Evolutionary conservation across 768 basidiomycete species (phyloP).

Genomic region (Lactifluus hygrophoroides): DNA sequence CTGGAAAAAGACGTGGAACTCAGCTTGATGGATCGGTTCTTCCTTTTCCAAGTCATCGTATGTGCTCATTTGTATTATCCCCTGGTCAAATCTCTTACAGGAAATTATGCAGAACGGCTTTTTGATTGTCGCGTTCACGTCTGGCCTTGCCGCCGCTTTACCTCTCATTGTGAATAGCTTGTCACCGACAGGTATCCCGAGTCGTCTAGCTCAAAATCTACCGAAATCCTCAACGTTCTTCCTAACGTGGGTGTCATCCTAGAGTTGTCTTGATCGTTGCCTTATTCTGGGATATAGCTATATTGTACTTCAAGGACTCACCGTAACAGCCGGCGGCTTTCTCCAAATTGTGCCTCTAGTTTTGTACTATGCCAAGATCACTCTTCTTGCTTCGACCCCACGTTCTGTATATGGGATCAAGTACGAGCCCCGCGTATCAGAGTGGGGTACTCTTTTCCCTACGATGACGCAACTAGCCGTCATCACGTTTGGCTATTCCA

Average conservation of each 20-base stretch:
- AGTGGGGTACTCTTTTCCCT: slow-evolving; percentile 75
- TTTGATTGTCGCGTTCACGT: slow-evolving; percentile 77
- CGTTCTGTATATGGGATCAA: slow-evolving; percentile 79
- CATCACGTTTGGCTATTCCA: slow-evolving; percentile 74
- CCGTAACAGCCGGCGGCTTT: slow-evolving; percentile 73
- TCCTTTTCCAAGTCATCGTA: slow-evolving; percentile 87
- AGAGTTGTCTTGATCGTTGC: not conserved
- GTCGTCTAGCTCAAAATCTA: slow-evolving; percentile 67
- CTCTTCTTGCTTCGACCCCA: slow-evolving; percentile 82
- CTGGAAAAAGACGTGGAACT: slow-evolving; percentile 77
- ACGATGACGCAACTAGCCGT: slow-evolving; percentile 69
- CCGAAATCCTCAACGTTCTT: slow-evolving; percentile 86
- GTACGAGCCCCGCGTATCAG: slow-evolving; percentile 55
- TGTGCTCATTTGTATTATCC: slow-evolving; percentile 24
- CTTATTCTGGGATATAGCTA: slow-evolving; percentile 36
- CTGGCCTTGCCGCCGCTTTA: slow-evolving; percentile 74
- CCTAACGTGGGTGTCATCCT: slow-evolving; percentile 49
- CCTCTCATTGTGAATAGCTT: slow-evolving; percentile 58
- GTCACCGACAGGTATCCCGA: slow-evolving; percentile 54
- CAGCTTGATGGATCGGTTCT: slow-evolving; percentile 85
- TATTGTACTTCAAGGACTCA: slow-evolving; percentile 70
- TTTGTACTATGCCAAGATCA: slow-evolving; percentile 86
- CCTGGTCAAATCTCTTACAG: not conserved
- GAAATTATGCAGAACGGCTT: slow-evolving; percentile 67
- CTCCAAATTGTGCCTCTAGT: slow-evolving; percentile 65